phyloP scores from a whole-genome alignment of 441 rosid genomes.

The Pelargonium cotyledonis region DNA sequence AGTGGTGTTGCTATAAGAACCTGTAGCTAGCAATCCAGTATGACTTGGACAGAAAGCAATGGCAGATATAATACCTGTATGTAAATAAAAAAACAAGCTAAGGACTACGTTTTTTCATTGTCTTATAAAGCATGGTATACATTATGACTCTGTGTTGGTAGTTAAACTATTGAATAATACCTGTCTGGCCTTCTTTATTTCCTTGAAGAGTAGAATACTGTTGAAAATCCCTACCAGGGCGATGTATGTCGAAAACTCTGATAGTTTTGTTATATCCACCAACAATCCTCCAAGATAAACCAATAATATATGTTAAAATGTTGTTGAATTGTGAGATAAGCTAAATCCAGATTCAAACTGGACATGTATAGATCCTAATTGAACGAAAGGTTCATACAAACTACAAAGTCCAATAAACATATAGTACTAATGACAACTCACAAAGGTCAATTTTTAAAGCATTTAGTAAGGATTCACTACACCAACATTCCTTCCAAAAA shows the following conservation, averaged over 20 bases:
- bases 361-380: background rate
- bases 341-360: background rate
- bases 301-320: conserved; percentile 12
- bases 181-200: conserved; percentile 90
- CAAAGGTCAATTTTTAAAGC: background rate
- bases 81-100: conserved; percentile 16
- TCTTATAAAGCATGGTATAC: background rate
- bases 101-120: background rate
- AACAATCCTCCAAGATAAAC: conserved; percentile 52
- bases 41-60: conserved; percentile 78
- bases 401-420: background rate
- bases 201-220: conserved; percentile 68
- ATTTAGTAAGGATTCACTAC: too few relatives aligned
- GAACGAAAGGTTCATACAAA: background rate
- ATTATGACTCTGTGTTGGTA: conserved; percentile 6
- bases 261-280: conserved; percentile 85
- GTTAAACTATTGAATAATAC: conserved; percentile 27
- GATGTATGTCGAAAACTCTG: conserved; percentile 84
- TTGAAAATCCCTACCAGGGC: conserved; percentile 86
- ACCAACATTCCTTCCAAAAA: too few relatives aligned
- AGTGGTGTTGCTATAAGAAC: conserved; percentile 78
- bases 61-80: conserved; percentile 64
- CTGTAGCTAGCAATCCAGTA: conserved; percentile 81
- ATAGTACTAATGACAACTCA: background rate
- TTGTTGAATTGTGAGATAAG: background rate